phyloP scores from a whole-genome alignment of 2,329 filamentous ascomycete species.

The Lecanosticta acicola region DNA sequence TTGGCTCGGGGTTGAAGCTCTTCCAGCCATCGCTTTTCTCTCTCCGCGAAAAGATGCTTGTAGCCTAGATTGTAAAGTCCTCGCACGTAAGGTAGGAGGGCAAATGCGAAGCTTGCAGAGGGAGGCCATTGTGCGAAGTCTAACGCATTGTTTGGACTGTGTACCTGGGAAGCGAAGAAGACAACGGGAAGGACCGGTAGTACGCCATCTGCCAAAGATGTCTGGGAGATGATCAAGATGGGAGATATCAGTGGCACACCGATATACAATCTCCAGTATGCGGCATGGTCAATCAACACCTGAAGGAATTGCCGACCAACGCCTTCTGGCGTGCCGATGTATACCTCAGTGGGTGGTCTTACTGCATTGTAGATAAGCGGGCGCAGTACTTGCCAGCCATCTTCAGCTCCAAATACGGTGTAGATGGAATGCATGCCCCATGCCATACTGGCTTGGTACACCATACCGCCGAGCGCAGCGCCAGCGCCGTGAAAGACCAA shows the following conservation, averaged over 20 bases:
- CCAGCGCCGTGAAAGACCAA: constrained; percentile 63
- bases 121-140: constrained; percentile 61
- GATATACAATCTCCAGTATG: constrained; percentile 50
- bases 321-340: constrained; percentile 13
- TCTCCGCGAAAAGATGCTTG: constrained; percentile 51
- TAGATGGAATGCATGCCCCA: constrained; percentile 60
- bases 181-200: constrained; percentile 59
- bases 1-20: constrained; percentile 53
- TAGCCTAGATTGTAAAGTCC: constrained; percentile 60
- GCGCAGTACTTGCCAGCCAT: constrained; percentile 51
- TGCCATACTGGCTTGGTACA: constrained; percentile 22
- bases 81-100: constrained; percentile 60
- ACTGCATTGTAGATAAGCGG: constrained; percentile 28
- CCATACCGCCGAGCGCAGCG: constrained; percentile 41
- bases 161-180: constrained; percentile 53
- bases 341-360: constrained; percentile 22
- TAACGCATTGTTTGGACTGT: constrained; percentile 38
- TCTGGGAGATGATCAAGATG: constrained; percentile 61
- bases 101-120: constrained; percentile 59
- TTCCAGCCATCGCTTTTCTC: constrained; percentile 56
- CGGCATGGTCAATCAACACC: constrained; percentile 24
- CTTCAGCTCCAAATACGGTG: constrained; percentile 59
- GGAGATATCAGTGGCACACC: constrained; percentile 64
- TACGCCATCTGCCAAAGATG: constrained; percentile 57
- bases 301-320: too few species aligned